Evolutionary conservation across 169 alveolate species (phyloP), one percentile per base, ranked within the genome.

Genomic region (Theileria orientalis): DNA sequence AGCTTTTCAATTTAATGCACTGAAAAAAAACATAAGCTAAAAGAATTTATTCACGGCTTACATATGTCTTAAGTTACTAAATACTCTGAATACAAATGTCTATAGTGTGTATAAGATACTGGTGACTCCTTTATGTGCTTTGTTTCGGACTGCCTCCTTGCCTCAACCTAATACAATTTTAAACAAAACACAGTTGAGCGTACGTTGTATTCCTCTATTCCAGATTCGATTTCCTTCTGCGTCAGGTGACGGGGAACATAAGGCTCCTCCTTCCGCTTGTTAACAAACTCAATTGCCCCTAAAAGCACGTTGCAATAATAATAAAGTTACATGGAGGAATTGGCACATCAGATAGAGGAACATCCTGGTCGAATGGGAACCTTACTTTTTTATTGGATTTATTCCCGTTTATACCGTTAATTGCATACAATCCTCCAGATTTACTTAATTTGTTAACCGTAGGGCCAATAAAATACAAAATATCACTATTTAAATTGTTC

Each of bases 211-310:
- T 73, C 74, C 19, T 23, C 63, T 41, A 82, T 59, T 54, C 69
- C 78, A 21, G 59, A 27, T 25, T 42, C 75, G 27, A 82, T 82
- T 56, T 82, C 89, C 33, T 61, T 66, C 51, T 73, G 75, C 37
- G 69, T 66, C 40, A 63, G 73, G 40, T 82, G 89, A 21, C 85
- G 32, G 1, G 89, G 89, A 13, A 52, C 69, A 47, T 82, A 82
- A n/a, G 59, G 67, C 76, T 73, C 89, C 40, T 82, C 75, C 44
- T 83, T 87, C 32, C 13, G 61, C 23, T 41, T 51, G 30, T 82
- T 86, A 3, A 74, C 74, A 68, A 67, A 72, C 37, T 82, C 84
- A 13, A 73, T 47, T 21, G 84, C 79, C 89, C 89, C 86, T 76
- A 52, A 0, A 23, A 19, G 16, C 56, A 3, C 16, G 9, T 3